Evolutionary conservation across 23 red algal species (phyloP), one percentile per base, ranked within the genome.

Genomic region (Cyanidium caldarium): DNA sequence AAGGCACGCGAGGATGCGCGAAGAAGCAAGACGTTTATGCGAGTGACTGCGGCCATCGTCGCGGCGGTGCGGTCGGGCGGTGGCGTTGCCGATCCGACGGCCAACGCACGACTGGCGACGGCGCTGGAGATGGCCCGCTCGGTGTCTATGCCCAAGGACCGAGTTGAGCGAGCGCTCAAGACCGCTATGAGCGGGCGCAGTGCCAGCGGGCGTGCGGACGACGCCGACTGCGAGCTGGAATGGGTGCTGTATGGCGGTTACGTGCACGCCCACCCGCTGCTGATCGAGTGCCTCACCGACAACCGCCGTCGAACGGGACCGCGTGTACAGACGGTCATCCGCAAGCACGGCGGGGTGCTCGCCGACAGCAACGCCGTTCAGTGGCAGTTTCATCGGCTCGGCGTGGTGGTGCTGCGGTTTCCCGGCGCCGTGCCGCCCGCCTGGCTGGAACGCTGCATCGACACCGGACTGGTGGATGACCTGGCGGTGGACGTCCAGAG

Each of bases 1-100:
- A 85, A 85, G 45, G 80, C 72, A 38, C 40, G 58, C 38, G 80
- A 70, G 3, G 80, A 85, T 44, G 80, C 80, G 21, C 56, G 67
- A 35, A 29, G 72, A 40, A 44, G 68, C 34, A 46, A 65, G 23
- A 20, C 72, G 0, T 76, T 85, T 46, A 44, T 57, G 23, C 69
- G 70, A n/a, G 71, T 85, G 17, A 44, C 70, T 0, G 44, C 38
- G 12, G 80, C 74, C 23, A 77, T 85, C 16, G 67, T 51, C 23
- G 71, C 80, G 28, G 71, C 80, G 29, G 57, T 85, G 16, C 67
- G 68, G 26, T 39, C 33, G 21, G 38, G 21, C 15, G 39, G 58
- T 33, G 71, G 80, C 14, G 72, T 65, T 38, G 43, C 42, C 14
- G 65, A 85, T 30, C 71, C 80, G 20, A 35, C 38, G 25, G 46